Evolutionary conservation across 306 rosid species (phyloP), one percentile per base, ranked within the genome.

Genomic region (Ceratonia siliqua): DNA sequence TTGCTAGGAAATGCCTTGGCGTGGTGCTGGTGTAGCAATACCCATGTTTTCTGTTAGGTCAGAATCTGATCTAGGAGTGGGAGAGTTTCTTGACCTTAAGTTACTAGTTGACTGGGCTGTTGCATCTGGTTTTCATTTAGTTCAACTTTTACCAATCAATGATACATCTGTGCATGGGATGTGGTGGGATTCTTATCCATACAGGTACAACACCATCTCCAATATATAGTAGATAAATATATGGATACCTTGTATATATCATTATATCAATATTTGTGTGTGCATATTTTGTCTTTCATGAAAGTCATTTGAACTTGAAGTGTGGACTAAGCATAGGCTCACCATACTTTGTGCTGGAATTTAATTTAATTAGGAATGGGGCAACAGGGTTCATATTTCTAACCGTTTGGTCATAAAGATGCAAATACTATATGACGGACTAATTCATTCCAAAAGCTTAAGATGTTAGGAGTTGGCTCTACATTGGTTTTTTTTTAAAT

Each of bases 161-260:
- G 98, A 94, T 77, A 94, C 98, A 35, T 94, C 98, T 20, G 98
- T 94, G 32, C 82, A 94, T 82, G 62, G 75, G 86, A 91, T 84
- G 96, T 94, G 98, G 98, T 94, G 98, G 98, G 98, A 94, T 82
- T 94, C 98, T 32, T 94, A 94, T 86, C 98, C 98, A 63, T 94
- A 94, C 89, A 91, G 98, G 98, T 94, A 87, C 15, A 49, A 5
- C 57, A 53, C 27, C 38, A 36, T 70, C 53, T 76, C 45, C 41
- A 43, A 35, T 46, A 54, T 52, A 18, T 59, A 38, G 49, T 41
- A 42, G 53, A 59, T 13, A 62, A 72, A 17, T 7, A 35, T 38
- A 24, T 56, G 12, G n/a, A 41, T 55, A 43, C 57, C 62, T 39
- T 61, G 17, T 46, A 9, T 21, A 53, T 62, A 41, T 28, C 67